Percentiles rank a stretch among this genome's conserved stretches.
phyloP scores from a whole-genome alignment of 495 filamentous ascomycete genomes.

The Chlorociboria aeruginascens region DNA sequence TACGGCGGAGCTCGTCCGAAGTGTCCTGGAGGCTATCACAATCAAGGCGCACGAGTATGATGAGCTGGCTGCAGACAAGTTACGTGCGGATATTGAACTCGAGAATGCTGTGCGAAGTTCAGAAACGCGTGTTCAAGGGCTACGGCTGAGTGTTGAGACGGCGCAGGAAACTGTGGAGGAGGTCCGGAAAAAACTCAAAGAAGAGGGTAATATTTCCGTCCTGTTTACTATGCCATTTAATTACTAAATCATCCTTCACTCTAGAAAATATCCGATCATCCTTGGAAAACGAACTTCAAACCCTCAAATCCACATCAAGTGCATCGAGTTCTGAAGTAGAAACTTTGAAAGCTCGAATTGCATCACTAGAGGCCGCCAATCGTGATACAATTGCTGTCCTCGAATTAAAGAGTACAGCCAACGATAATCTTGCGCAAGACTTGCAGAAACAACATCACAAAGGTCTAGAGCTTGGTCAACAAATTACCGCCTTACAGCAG shows the following conservation, averaged over 20 bases:
- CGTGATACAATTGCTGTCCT: constrained; percentile 77
- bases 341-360: constrained; percentile 63
- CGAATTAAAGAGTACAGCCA: constrained; percentile 78
- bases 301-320: constrained; percentile 62
- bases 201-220: constrained; percentile 49
- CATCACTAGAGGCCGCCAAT: constrained; percentile 80
- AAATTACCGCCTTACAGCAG: constrained; percentile 69
- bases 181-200: constrained; percentile 62
- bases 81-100: constrained; percentile 80
- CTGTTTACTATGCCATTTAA: neutral
- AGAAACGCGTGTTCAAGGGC: constrained; percentile 66
- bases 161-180: constrained; percentile 67
- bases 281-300: constrained; percentile 71
- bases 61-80: constrained; percentile 66
- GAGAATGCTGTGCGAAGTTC: constrained; percentile 73
- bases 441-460: constrained; percentile 81
- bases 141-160: constrained; percentile 73
- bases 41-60: constrained; percentile 72
- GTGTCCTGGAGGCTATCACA: constrained; percentile 54
- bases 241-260: constrained; percentile 16
- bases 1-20: constrained; percentile 62
- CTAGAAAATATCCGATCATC: constrained; percentile 50
- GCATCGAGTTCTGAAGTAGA: constrained; percentile 66
- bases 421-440: constrained; percentile 76
- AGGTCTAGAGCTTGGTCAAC: constrained; percentile 65